Conservation (phyloP, 352 stramenopile species). For the Phytophthora capsici region DNA sequence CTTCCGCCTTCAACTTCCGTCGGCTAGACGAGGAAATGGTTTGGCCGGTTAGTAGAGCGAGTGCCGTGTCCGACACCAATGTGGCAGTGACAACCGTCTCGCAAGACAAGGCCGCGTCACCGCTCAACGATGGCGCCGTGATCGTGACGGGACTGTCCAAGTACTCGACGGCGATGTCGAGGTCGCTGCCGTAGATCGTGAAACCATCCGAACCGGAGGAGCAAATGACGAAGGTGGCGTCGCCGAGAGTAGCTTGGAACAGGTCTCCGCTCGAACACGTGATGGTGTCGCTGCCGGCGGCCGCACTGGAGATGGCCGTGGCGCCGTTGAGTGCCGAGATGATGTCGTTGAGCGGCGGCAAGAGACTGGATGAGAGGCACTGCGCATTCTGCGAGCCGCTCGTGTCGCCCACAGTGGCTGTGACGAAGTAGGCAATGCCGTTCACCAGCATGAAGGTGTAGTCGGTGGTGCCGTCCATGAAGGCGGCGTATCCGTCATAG, state of each 20-base stretch:
- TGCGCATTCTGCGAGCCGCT: constrained; percentile 10
- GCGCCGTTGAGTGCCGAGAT: constrained; percentile 21
- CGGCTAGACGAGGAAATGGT: constrained; percentile 5
- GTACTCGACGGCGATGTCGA: constrained; percentile 30
- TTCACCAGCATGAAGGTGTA: constrained; percentile 37
- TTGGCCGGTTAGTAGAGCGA: constrained; percentile 26
- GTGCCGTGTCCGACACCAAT: constrained; percentile 20
- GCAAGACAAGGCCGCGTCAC: constrained; percentile 9
- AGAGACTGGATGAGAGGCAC: constrained; percentile 18
- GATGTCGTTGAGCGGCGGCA: constrained; percentile 28
- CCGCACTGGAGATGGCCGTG: constrained; percentile 11
- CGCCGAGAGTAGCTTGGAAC: constrained; percentile 31
- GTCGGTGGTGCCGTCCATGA: constrained; percentile 20
- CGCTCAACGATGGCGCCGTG: constrained; percentile 16
- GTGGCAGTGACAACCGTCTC: constrained; percentile 16
- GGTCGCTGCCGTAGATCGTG: constrained; percentile 27
- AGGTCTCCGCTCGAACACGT: constrained; percentile 27
- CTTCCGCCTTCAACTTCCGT: constrained; percentile 16
- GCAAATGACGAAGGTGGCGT: constrained; percentile 34
- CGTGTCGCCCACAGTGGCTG: constrained; percentile 11
- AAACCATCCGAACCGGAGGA: constrained; percentile 13
- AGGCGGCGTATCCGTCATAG: constrained; percentile 34
- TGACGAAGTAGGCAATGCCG: constrained; percentile 35
- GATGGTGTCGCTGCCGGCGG: constrained; percentile 11
- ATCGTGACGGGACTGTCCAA: constrained; percentile 23